phyloP scores from a whole-genome alignment of 169 alveolate species.

The Eimeria tenella region DNA sequence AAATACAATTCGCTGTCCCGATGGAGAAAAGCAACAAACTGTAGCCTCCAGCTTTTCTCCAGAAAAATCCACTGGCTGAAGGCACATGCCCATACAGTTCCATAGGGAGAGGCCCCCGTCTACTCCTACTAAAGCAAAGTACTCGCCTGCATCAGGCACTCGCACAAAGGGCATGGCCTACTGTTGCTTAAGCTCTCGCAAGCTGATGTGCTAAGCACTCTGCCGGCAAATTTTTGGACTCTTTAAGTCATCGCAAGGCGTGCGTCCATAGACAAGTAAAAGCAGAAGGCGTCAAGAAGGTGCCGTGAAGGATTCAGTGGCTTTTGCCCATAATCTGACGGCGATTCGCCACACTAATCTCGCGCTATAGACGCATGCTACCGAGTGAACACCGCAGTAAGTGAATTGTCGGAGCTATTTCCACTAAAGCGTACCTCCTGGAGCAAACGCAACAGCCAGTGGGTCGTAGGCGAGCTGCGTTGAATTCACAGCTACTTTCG shows the following conservation, averaged over 20 bases:
- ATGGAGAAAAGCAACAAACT: conserved; percentile 50
- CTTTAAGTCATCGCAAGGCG: too few species aligned
- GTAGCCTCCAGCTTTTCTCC: conserved; percentile 88
- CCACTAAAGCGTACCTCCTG: conserved; percentile 34
- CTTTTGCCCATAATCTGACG: too few species aligned
- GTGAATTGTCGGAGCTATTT: not conserved
- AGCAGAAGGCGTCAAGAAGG: too few species aligned
- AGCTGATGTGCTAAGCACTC: too few species aligned
- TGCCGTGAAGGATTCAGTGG: too few species aligned
- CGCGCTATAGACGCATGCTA: too few species aligned
- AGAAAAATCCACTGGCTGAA: conserved; percentile 87
- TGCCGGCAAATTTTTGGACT: too few species aligned
- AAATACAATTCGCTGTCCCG: conserved; percentile 83
- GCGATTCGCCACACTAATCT: too few species aligned
- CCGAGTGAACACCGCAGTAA: not conserved
- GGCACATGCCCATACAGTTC: conserved; percentile 92
- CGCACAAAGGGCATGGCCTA: not conserved
- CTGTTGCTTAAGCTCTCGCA: too few species aligned
- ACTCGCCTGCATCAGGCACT: conserved; percentile 78
- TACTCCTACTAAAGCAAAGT: conserved; percentile 89
- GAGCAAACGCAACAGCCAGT: conserved; percentile 78
- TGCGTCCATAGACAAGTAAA: too few species aligned
- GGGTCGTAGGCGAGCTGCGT: conserved; percentile 90
- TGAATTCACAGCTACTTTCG: conserved; percentile 82
- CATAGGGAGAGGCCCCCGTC: conserved; percentile 82